Evolutionary conservation across 2,329 filamentous ascomycete genomes (phyloP).

Genomic region (Fusarium acutatum): DNA sequence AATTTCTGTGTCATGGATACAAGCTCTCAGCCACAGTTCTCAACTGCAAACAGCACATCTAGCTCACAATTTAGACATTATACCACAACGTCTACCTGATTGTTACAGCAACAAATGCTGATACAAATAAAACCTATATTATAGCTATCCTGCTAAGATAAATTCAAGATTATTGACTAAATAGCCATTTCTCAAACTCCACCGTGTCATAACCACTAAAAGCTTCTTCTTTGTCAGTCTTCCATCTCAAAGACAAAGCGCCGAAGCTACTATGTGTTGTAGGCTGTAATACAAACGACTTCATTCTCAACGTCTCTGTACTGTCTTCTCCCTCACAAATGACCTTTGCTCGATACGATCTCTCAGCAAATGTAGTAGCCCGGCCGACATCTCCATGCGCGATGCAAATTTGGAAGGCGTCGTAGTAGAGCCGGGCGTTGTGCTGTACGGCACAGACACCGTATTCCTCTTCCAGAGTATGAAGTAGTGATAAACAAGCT

Average conservation of each 20-base stretch:
- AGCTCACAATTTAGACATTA: neutral
- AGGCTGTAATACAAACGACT: neutral
- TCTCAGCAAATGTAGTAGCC: neutral
- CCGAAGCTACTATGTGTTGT: neutral
- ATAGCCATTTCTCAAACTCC: neutral
- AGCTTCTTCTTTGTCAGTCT: neutral
- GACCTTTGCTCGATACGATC: neutral
- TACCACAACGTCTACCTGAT: neutral
- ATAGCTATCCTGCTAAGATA: no score
- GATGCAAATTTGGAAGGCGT: neutral
- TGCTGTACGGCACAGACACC: neutral
- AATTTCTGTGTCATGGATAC: neutral
- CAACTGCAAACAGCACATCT: neutral
- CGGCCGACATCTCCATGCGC: neutral
- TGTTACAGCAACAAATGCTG: neutral
- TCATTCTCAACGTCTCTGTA: neutral
- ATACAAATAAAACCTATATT: rapidly evolving
- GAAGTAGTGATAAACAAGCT: neutral
- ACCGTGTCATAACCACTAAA: no score
- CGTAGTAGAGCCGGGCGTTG: neutral
- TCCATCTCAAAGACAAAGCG: neutral
- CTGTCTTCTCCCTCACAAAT: neutral
- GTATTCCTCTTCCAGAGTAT: neutral
- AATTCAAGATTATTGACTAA: neutral
- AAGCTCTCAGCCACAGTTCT: neutral